These are phyloP conservation scores for Cystobasidium slooffiae DNA, from an alignment of 1,284 basidiomycete genomes.

Conservation along the genomic window DNA sequence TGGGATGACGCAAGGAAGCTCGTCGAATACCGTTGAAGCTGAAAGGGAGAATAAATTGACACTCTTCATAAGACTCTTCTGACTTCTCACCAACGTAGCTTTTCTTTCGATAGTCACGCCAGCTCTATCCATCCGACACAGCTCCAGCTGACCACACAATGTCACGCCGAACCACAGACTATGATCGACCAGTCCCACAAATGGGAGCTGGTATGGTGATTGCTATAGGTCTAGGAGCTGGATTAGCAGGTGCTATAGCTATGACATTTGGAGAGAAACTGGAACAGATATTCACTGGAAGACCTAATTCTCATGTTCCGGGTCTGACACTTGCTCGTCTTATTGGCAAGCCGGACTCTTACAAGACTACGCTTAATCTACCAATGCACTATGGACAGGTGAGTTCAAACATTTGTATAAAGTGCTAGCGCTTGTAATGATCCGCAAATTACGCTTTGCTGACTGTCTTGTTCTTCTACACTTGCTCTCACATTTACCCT, in stretches of 20 bases:
- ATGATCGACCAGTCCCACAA: slow-evolving; percentile 1
- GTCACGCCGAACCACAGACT: slow-evolving; percentile 2
- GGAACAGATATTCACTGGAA: neutral
- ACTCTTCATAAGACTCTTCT: no score
- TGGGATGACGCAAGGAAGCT: no score
- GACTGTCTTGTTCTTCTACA: no score
- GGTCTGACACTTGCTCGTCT: neutral
- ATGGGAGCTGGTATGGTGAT: slow-evolving; percentile 5
- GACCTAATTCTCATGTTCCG: neutral
- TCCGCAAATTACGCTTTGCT: no score
- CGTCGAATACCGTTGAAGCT: no score
- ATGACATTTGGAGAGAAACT: slow-evolving; percentile 4
- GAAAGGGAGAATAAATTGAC: no score
- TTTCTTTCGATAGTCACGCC: neutral
- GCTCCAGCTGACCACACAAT: neutral
- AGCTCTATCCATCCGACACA: neutral
- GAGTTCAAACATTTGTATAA: neutral
- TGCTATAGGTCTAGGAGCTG: neutral
- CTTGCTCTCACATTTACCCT: neutral
- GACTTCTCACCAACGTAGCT: no score
- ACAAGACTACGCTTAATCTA: slow-evolving; percentile 1
- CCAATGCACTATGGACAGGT: slow-evolving; percentile 10
- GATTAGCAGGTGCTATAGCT: neutral
- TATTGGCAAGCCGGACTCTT: slow-evolving; percentile 4
- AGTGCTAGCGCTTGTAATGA: no score